Base-by-base conservation (phyloP, 306 rosid genomes). In the Sphenostylis stenocarpa region DNA sequence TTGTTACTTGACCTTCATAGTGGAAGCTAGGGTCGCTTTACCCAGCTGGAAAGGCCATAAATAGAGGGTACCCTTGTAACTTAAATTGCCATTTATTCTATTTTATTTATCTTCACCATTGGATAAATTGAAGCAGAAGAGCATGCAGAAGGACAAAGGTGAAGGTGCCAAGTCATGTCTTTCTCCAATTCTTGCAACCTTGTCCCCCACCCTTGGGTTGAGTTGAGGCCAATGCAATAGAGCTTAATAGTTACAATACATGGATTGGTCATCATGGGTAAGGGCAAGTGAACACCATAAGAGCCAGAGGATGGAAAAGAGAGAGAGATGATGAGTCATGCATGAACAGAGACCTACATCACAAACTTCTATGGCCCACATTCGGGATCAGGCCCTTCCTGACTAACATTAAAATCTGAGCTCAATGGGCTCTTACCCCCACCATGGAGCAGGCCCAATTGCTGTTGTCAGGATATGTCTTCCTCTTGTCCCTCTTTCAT, bases 121-220 rank as follows among this genome's bases (percentile, higher is more conserved):
- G 41, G 7, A 36, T 1, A 26, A 26, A 53, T 52, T 26, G 69
- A 80, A 57, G 0, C 34, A n/a, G 29, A 80, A 15, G 67, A 28
- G 58, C 31, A 51, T 53, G 68, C 47, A 77, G 72, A 72, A 78
- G 28, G 75, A 78, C 72, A 72, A 70, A 21, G 16, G 1, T 63
- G 44, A 78, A 76, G 56, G 69, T 63, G 62, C 79, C 77, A 76
- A 70, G 58, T 55, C 60, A 67, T 74, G 83, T 73, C 61, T 45
- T 28, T 63, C 65, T 62, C 68, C 3, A 0, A 15, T 29, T 66
- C 63, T 58, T 47, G 8, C 28, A 38, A 78, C 20, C 47, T 15
- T 78, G 83, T 38, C 70, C 49, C 79, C 70, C 8, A 3, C 43
- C 70, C 29, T 52, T 48, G 26, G 14, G 26, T 1, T 29, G 21